Conservation (phyloP, 257 asterid genomes). For the Capsicum rhomboideum region DNA sequence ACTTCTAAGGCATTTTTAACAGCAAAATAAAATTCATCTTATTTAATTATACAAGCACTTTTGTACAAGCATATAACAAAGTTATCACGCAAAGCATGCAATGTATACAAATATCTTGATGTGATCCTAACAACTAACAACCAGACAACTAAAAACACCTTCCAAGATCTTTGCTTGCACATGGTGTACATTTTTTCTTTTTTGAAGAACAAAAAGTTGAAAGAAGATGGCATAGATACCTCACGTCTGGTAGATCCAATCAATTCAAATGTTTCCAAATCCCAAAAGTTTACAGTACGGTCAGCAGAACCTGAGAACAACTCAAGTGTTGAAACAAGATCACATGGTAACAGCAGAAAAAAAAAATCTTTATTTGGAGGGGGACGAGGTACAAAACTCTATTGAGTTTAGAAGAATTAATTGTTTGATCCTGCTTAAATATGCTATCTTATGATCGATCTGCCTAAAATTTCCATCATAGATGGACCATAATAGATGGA, state of each 20-base stretch:
- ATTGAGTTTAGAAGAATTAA: neutral
- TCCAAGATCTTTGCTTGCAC: neutral
- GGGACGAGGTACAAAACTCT: neutral
- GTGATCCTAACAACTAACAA: neutral
- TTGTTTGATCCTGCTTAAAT: neutral
- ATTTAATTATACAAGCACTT: neutral
- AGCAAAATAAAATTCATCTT: neutral
- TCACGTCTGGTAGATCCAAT: slow-evolving; percentile 92
- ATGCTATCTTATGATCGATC: neutral
- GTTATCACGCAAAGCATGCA: neutral
- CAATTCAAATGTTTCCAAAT: slow-evolving; percentile 98
- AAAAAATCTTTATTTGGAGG: neutral
- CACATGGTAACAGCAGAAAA: neutral
- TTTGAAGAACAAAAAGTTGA: neutral
- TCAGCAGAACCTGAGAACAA: slow-evolving; percentile 87
- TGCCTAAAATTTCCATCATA: neutral
- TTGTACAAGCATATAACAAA: neutral
- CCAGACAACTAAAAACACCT: neutral
- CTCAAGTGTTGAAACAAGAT: neutral
- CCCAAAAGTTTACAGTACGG: slow-evolving; percentile 96
- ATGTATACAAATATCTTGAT: neutral
- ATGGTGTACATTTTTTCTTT: neutral
- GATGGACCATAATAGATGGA: neutral
- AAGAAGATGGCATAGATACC: slow-evolving; percentile 35
- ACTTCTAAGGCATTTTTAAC: neutral